Evolutionary conservation across 1,139 yeast species (phyloP).

Genomic region (Pichia sp.): DNA sequence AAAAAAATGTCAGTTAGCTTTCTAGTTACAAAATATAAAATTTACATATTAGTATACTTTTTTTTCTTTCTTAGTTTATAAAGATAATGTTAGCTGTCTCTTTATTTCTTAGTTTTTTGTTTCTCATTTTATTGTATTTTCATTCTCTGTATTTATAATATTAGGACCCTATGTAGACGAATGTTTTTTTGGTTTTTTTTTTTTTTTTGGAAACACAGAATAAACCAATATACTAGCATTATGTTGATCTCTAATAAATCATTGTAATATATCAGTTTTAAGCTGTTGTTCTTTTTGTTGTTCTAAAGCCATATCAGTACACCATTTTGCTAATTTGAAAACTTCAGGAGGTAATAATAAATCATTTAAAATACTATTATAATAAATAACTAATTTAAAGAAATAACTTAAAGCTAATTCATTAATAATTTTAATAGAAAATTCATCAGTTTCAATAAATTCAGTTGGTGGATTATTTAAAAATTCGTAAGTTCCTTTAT

Average conservation of each 20-base stretch:
- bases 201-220: too few relatives aligned
- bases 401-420: slow-evolving; percentile 60
- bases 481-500: slow-evolving; percentile 47
- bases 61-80: too few relatives aligned
- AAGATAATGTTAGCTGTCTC: too few relatives aligned
- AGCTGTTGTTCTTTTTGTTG: slow-evolving; percentile 32
- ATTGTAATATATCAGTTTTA: slow-evolving; percentile 8
- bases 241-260: not conserved
- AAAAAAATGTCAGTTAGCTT: too few relatives aligned
- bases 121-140: too few relatives aligned
- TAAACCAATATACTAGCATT: not conserved
- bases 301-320: slow-evolving; percentile 59
- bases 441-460: slow-evolving; percentile 30
- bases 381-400: slow-evolving; percentile 55
- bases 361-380: slow-evolving; percentile 57
- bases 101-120: too few relatives aligned
- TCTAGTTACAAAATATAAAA: too few relatives aligned
- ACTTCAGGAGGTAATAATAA: slow-evolving; percentile 56
- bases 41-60: too few relatives aligned
- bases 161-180: too few relatives aligned
- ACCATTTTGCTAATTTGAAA: slow-evolving; percentile 64
- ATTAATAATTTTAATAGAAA: slow-evolving; percentile 47
- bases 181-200: too few relatives aligned
- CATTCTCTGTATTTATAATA: too few relatives aligned
- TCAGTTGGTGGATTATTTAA: slow-evolving; percentile 30